Evolutionary conservation across 108 stramenopile species (phyloP).

Genomic region (Discostella pseudostelligera): DNA sequence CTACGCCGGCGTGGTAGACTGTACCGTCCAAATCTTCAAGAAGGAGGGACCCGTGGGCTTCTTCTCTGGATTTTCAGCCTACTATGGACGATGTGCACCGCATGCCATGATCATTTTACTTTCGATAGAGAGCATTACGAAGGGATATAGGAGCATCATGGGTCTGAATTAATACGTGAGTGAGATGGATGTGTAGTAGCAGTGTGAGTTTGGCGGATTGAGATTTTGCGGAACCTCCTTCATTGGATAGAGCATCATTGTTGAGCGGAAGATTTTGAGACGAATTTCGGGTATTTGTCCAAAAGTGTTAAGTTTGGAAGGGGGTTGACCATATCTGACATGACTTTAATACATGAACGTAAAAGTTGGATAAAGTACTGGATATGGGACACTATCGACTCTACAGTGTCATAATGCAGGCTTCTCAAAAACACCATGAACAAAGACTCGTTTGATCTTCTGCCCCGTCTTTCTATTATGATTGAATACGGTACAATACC

Average conservation of each 20-base stretch:
- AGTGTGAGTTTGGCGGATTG: too few relatives aligned
- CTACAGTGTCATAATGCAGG: background rate
- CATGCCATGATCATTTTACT: conserved; percentile 99
- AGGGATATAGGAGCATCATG: conserved; percentile 61
- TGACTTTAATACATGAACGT: too few relatives aligned
- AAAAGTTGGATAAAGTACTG: too few relatives aligned
- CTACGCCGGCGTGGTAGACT: conserved; percentile 88
- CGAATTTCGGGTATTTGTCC: too few relatives aligned
- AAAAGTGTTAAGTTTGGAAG: too few relatives aligned
- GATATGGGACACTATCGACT: too few relatives aligned
- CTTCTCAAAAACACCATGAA: conserved; percentile 38
- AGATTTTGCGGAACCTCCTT: too few relatives aligned
- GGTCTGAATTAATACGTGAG: conserved; percentile 33
- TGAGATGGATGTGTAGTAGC: background rate
- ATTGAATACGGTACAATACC: conserved; percentile 46
- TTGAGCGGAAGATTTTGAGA: too few relatives aligned
- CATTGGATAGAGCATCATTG: too few relatives aligned
- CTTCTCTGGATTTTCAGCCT: conserved; percentile 94
- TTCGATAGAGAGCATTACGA: conserved; percentile 92
- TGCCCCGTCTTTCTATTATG: conserved; percentile 42
- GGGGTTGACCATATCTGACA: too few relatives aligned
- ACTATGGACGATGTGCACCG: conserved; percentile 97
- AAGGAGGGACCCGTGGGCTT: conserved; percentile 93
- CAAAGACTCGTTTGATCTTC: conserved; percentile 37
- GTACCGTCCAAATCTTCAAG: conserved; percentile 73